phyloP scores from a whole-genome alignment of 495 filamentous ascomycete species.

The Tuber calosporum region DNA sequence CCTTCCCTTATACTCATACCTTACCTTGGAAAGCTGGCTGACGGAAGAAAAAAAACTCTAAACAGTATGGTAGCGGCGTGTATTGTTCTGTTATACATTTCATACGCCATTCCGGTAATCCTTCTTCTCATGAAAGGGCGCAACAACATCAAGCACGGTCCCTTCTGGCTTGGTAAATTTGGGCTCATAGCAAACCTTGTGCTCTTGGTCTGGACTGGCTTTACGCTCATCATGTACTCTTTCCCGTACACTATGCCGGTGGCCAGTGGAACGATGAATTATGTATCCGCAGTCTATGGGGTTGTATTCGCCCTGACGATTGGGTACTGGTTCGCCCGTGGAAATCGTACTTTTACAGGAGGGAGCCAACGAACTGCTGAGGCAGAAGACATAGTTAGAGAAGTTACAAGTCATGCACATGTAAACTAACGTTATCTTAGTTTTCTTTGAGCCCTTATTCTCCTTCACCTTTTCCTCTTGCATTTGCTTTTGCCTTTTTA shows the following conservation, averaged over 20 bases:
- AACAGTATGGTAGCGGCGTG: conserved; percentile 49
- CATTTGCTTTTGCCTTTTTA: neutral
- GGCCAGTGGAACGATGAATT: conserved; percentile 51
- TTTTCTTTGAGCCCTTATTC: conserved; percentile 1
- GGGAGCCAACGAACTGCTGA: conserved; percentile 36
- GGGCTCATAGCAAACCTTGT: conserved; percentile 48
- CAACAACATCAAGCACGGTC: conserved; percentile 50
- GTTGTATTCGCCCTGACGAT: conserved; percentile 46
- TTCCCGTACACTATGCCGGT: conserved; percentile 49
- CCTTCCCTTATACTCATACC: conserved; percentile 3
- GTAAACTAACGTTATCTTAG: neutral
- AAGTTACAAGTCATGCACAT: neutral
- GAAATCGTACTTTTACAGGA: conserved; percentile 44
- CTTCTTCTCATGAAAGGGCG: conserved; percentile 50
- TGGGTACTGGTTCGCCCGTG: conserved; percentile 48
- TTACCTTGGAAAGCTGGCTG: conserved; percentile 14
- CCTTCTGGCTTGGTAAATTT: conserved; percentile 48
- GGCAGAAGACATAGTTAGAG: conserved; percentile 18
- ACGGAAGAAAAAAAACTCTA: neutral
- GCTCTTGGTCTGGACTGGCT: conserved; percentile 49
- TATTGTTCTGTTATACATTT: conserved; percentile 51
- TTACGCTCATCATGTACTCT: conserved; percentile 52
- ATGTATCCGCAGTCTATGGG: conserved; percentile 51
- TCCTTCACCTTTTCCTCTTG: neutral
- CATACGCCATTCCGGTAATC: conserved; percentile 50